Conservation (phyloP, 2,329 filamentous ascomycete species). For the Cordyceps cicadae region DNA sequence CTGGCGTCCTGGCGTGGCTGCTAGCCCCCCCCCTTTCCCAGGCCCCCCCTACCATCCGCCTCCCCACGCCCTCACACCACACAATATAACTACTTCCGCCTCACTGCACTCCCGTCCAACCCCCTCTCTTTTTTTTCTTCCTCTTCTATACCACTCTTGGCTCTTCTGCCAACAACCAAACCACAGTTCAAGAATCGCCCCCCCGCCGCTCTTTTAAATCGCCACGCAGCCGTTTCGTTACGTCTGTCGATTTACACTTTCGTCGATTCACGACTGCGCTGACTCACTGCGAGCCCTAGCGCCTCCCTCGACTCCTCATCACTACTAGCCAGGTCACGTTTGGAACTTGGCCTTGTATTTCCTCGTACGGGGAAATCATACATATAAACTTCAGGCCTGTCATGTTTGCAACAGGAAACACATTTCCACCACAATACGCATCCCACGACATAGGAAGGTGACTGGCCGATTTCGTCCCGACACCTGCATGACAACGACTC, state of each 20-base stretch:
- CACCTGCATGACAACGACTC: conserved; percentile 39
- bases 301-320: conserved; percentile 18
- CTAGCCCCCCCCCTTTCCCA: background rate
- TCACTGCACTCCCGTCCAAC: conserved; percentile 6
- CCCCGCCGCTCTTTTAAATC: conserved; percentile 7
- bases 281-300: background rate
- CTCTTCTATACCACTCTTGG: conserved; percentile 11
- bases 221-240: conserved; percentile 2
- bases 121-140: conserved; percentile 11
- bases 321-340: conserved; percentile 18
- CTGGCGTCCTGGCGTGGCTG: background rate
- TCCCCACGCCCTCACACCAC: conserved; percentile 6
- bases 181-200: background rate
- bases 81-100: conserved; percentile 10
- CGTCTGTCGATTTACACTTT: conserved; percentile 1
- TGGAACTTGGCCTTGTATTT: conserved; percentile 24
- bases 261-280: conserved; percentile 1
- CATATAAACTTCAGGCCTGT: conserved; percentile 22
- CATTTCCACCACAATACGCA: conserved; percentile 41
- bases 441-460: conserved; percentile 56
- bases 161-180: conserved; percentile 12
- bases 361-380: conserved; percentile 24
- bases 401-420: conserved; percentile 51
- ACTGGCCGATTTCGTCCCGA: conserved; percentile 33
- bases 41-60: background rate